Evolutionary conservation across 2,329 filamentous ascomycete genomes (phyloP).

Genomic region (Leptographium lundbergii): DNA sequence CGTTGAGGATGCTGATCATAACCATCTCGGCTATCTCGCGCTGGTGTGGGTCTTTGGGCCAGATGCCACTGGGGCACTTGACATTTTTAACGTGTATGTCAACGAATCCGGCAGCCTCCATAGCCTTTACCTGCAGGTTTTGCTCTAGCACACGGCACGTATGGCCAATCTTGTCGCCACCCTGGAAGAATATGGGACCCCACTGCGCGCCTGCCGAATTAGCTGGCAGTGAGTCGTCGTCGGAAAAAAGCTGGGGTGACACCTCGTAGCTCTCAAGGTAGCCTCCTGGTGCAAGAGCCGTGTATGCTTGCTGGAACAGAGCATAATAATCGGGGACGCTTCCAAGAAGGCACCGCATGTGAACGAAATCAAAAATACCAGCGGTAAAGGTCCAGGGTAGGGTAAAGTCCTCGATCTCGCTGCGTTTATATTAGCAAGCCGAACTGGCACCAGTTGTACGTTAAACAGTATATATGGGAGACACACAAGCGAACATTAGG

Average conservation of each 20-base stretch:
- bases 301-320: slow-evolving; percentile 27
- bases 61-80: slow-evolving; percentile 24
- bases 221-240: slow-evolving; percentile 14
- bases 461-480: background rate
- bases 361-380: slow-evolving; percentile 44
- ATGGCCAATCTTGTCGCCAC: slow-evolving; percentile 29
- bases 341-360: slow-evolving; percentile 40
- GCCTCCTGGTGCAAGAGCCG: slow-evolving; percentile 14
- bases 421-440: background rate
- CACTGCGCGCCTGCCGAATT: slow-evolving; percentile 13
- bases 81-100: slow-evolving; percentile 39
- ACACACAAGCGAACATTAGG: background rate
- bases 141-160: slow-evolving; percentile 39
- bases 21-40: slow-evolving; percentile 16
- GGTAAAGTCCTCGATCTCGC: slow-evolving; percentile 47
- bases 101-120: slow-evolving; percentile 43
- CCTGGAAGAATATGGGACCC: slow-evolving; percentile 11
- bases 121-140: slow-evolving; percentile 34
- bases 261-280: slow-evolving; percentile 14
- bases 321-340: slow-evolving; percentile 37
- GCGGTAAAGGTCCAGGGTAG: slow-evolving; percentile 31
- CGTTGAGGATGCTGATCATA: slow-evolving; percentile 5
- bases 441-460: too few species aligned
- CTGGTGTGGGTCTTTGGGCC: slow-evolving; percentile 20
- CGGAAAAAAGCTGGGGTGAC: slow-evolving; percentile 5